Base-by-base conservation (phyloP, 345 rosid genomes). In the Murraya paniculata region DNA sequence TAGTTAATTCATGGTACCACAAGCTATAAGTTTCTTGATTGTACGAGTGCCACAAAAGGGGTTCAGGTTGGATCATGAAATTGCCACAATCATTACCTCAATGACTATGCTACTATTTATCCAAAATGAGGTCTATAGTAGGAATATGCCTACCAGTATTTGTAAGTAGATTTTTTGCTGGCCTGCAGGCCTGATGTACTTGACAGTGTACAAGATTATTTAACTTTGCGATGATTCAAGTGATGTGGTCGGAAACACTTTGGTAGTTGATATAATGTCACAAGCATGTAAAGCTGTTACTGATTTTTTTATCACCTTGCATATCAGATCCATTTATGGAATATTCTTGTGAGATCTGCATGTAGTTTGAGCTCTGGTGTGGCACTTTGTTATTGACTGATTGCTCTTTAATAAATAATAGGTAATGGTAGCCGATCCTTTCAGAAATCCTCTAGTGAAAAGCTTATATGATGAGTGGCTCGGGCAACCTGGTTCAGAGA, bases 401-500 rank as follows among this genome's bases (percentile, higher is more conserved):
- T 19, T 72, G 21, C 55, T 45, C 71, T 36, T 18, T 33, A 14
- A 48, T 30, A 45, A 28, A 22, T 21, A 62, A 30, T 71, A 94
- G 98, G 87, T 90, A 75, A 48, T 85, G 87, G 86, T 65, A 53
- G 79, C 89, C 28, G 91, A 96, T 87, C 97, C 99, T 50, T 91
- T 86, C 75, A 80, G 87, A 80, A 94, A 92, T 81, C 94, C 91
- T 56, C 84, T 86, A 45, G 97, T 93, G 10, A 90, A 85, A 79
- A 72, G 85, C 72, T 36, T 94, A 56, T 92, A 89, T 56, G 90
- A 90, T 0, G 98, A 96, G 74, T 94, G 98, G 99, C 98, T 94
- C 71, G 91, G 78, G 66, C 89, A 89, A 39, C 99, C 98, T 35
- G 95, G 98, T 78, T 96, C 98, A 2, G 84, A 84, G 78, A 87